Evolutionary conservation across 805 yeast species (phyloP).

Genomic region (Cyberlindnera sargentensis): DNA sequence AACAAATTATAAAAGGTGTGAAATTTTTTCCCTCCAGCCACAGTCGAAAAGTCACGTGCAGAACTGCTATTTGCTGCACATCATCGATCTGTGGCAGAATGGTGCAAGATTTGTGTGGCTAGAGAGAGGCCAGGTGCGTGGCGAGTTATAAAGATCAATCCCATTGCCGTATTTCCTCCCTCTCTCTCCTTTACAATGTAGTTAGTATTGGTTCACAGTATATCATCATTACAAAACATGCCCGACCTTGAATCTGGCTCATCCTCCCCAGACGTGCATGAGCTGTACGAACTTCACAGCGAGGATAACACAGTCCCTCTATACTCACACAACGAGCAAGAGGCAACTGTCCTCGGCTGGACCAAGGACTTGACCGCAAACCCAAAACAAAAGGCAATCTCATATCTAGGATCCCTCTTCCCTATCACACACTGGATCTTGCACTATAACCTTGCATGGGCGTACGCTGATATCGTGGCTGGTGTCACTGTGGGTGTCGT

Average conservation of each 20-base stretch:
- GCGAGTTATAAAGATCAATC: no score
- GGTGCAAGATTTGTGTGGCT: no score
- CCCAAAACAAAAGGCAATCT: slow-evolving; percentile 23
- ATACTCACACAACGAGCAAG: slow-evolving; percentile 5
- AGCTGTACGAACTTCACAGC: slow-evolving; percentile 12
- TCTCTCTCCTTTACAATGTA: no score
- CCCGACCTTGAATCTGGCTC: slow-evolving; percentile 1
- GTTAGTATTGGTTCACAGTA: no score
- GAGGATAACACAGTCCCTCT: slow-evolving; percentile 4
- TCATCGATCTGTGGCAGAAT: no score
- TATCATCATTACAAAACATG: not conserved
- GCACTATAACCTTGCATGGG: slow-evolving; percentile 77
- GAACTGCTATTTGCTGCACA: no score
- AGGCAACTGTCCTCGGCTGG: slow-evolving; percentile 9
- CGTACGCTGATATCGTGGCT: slow-evolving; percentile 76
- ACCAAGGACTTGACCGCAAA: slow-evolving; percentile 1
- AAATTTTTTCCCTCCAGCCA: not conserved
- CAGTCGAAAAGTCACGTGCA: slow-evolving; percentile 1
- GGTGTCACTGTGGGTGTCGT: slow-evolving; percentile 93
- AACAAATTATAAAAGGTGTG: no score
- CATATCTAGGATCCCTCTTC: slow-evolving; percentile 58
- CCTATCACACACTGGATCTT: slow-evolving; percentile 82
- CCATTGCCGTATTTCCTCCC: no score
- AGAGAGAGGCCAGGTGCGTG: no score
- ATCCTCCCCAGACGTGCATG: slow-evolving; percentile 2